Percentiles rank a stretch among this genome's conserved stretches.
Conservation (phyloP, 2,329 filamentous ascomycete species). For the Fusarium pseudograminearum region DNA sequence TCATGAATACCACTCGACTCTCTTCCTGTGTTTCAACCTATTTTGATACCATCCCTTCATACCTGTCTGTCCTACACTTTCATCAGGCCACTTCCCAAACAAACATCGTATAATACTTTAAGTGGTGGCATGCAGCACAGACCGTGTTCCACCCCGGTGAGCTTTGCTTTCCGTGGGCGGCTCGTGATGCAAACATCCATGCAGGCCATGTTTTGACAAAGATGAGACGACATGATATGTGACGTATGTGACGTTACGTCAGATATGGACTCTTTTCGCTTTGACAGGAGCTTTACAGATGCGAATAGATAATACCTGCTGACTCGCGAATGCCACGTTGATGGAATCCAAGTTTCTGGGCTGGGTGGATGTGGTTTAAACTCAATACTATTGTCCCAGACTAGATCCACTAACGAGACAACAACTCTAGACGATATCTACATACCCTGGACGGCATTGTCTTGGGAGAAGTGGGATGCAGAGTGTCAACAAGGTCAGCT, state of each 20-base stretch:
- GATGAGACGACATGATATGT: background rate
- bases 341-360: background rate
- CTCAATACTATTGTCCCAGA: background rate
- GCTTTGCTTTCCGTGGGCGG: conserved; percentile 10
- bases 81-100: background rate
- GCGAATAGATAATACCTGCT: background rate
- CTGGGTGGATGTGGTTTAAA: background rate
- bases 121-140: conserved; percentile 15
- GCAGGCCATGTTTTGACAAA: background rate
- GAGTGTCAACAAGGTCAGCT: background rate
- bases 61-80: background rate
- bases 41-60: background rate
- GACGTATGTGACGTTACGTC: conserved; percentile 11
- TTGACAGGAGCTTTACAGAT: background rate
- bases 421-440: background rate
- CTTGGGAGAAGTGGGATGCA: background rate
- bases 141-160: conserved; percentile 29
- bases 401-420: conserved; percentile 2
- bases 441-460: background rate
- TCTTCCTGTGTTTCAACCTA: background rate
- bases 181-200: conserved; percentile 12
- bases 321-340: conserved; percentile 14
- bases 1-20: background rate
- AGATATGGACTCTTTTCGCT: background rate
- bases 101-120: background rate